Evolutionary conservation across 2,329 filamentous ascomycete species (phyloP), one percentile per base, ranked within the genome.

Genomic region (Penicillium sp.): DNA sequence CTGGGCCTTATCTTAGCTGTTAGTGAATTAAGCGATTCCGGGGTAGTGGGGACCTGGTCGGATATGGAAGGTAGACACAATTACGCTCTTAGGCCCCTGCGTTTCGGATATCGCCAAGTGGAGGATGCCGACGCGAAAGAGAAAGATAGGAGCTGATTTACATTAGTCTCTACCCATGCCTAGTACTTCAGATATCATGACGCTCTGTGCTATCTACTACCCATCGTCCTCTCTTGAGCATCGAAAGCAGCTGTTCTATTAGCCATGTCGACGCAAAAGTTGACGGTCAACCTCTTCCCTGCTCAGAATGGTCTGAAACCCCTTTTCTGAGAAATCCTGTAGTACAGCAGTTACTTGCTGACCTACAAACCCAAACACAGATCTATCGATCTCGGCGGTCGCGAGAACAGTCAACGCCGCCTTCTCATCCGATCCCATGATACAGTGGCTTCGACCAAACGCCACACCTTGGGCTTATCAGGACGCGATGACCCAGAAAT

Each of bases 371-470:
- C 31, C 25, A 7, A 34, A 7, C 47, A 17, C 31, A 70, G 68
- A 67, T 12, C 17, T 15, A 42, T 60, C 49, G 1, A 63, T 69
- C 31, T 37, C 58, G 4, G 54, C 60, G 0, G 57, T 66, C 4
- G 65, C 65, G 7, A 54, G 63, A 41, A 71, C 68, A 4, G 59
- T 71, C 35, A 66, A 60, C 37, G 53, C 60, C 10, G 64, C 69
- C 1, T 71, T 71, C 38, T 63, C 67, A 10, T 61, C 63, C 8
- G 69, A 71, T 56, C 69, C 68, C 4, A 41, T 71, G 14, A 68
- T 71, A 25, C 57, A 49, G 53, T 71, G 68, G 68, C 54, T 71
- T 7, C 67, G 68, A 2, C 67, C 67, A 15, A 55, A 57, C 47
- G 63, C 60, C n/a, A 17, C 41, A 15, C 60, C 61, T 0, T 70